Base-by-base conservation (phyloP, 371 early-diverging fungal species). In the Furculomyces boomerangus region DNA sequence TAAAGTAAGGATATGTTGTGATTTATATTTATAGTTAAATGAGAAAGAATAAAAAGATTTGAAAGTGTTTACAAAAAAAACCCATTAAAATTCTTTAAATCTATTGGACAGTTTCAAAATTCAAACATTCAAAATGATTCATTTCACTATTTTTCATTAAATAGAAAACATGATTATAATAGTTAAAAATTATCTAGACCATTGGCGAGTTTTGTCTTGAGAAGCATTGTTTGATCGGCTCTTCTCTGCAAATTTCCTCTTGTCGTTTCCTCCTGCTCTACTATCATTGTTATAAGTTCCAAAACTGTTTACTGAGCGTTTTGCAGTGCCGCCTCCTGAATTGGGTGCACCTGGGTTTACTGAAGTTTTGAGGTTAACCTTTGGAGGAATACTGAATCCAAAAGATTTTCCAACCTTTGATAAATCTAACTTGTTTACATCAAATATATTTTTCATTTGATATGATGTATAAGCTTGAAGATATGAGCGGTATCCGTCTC, bases 391-490 rank as follows among this genome's bases (percentile, higher is more conserved):
- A 5, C 78, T 78, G 62, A 99, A 93, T 3, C 99, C 99, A 77
- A 92, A 98, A 0, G 98, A 85, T 65, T 82, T 83, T 45, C 84
- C 95, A 2, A 96, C 85, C 75, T 88, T 87, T 55, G 76, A 75
- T 61, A 99, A 70, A 73, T 98, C 96, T 64, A 99, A 73, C 49
- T 74, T 72, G 64, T 86, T 81, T 55, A 97, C 88, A 55, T 94
- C 81, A 67, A 96, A 99, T 51, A 93, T 93, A 48, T 83, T 79
- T 72, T 99, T 99, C 45, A 89, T 81, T 57, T 88, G 84, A 67
- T 93, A 95, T 22, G 89, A 86, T 18, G 95, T 90, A 62, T 99
- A 99, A n/a, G 96, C 85, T 69, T 90, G 93, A 29, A 99, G 71
- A 66, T 95, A 98, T 35, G 91, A 88, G 59, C 91, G 81, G 73